Evolutionary conservation across 352 stramenopile species (phyloP).

Genomic region (Phytophthora aleatoria): DNA sequence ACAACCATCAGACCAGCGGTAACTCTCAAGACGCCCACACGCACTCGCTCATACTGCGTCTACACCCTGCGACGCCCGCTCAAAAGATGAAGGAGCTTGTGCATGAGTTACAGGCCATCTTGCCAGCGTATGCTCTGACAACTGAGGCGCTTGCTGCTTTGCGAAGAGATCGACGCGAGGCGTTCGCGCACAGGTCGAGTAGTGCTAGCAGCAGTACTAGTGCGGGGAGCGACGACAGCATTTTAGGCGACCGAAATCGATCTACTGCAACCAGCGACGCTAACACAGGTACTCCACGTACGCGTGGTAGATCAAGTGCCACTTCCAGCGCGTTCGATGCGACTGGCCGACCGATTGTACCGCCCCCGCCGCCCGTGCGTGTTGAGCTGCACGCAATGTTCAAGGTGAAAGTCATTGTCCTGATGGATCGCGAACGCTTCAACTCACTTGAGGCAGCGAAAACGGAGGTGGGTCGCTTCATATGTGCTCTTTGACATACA

Average conservation of each 20-base stretch:
- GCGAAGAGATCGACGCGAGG: constrained; percentile 28
- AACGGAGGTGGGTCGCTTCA: constrained; percentile 50
- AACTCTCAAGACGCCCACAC: constrained; percentile 54
- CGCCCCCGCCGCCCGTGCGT: constrained; percentile 33
- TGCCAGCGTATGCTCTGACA: constrained; percentile 44
- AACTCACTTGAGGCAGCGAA: constrained; percentile 58
- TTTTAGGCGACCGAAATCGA: constrained; percentile 22
- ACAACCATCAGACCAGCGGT: constrained; percentile 72
- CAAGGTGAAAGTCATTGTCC: constrained; percentile 61
- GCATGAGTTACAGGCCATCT: constrained; percentile 36
- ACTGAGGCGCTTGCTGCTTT: constrained; percentile 27
- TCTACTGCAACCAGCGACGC: constrained; percentile 31
- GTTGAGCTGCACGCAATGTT: constrained; percentile 66
- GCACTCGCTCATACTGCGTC: constrained; percentile 51
- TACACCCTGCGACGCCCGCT: constrained; percentile 48
- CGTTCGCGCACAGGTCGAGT: constrained; percentile 25
- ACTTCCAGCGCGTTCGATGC: constrained; percentile 37
- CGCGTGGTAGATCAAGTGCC: constrained; percentile 21
- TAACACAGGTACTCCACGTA: constrained; percentile 19
- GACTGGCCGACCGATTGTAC: constrained; percentile 32
- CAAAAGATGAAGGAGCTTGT: constrained; percentile 51
- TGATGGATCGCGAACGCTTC: constrained; percentile 59
- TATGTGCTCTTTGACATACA: background rate
- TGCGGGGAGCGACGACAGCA: constrained; percentile 30
- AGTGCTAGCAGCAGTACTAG: constrained; percentile 42